phyloP scores from a whole-genome alignment of 2,329 filamentous ascomycete species.

The Fusarium nodosum region DNA sequence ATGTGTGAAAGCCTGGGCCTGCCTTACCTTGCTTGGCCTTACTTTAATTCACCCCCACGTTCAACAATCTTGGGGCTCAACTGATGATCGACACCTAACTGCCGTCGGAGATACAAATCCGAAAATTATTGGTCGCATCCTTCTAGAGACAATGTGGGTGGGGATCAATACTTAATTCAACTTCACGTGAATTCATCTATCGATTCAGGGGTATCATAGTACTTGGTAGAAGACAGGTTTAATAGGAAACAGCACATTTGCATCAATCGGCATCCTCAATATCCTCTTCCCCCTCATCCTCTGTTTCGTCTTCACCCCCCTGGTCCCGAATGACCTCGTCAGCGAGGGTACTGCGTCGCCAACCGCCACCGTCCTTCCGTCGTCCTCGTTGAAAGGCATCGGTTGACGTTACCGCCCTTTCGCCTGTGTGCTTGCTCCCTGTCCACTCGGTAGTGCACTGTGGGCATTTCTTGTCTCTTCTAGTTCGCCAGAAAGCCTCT shows the following conservation, averaged over 20 bases:
- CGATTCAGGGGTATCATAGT: conserved; percentile 44
- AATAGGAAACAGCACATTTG: not conserved
- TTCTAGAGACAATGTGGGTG: conserved; percentile 9
- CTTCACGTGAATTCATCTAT: conserved; percentile 30
- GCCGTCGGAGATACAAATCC: conserved; percentile 32
- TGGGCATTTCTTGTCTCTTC: conserved; percentile 74
- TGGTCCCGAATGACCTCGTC: conserved; percentile 54
- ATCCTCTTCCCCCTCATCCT: conserved; percentile 45
- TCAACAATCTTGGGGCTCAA: conserved; percentile 13
- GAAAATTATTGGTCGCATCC: conserved; percentile 25
- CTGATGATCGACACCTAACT: conserved; percentile 43
- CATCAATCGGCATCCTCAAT: conserved; percentile 35
- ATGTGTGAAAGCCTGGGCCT: not conserved
- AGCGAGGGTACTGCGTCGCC: conserved; percentile 52
- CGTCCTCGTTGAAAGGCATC: conserved; percentile 63
- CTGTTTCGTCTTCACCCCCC: conserved; percentile 46
- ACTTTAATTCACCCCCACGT: conserved; percentile 28
- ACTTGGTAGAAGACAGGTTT: conserved; percentile 10
- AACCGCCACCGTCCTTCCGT: conserved; percentile 52
- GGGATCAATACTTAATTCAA: conserved; percentile 17
- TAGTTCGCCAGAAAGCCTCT: conserved; percentile 78
- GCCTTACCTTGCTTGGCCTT: not conserved
- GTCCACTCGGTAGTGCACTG: conserved; percentile 67
- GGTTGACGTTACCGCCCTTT: conserved; percentile 68
- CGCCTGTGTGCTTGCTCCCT: conserved; percentile 66